phyloP scores from a whole-genome alignment of 768 basidiomycete species.

The Tubosaeta sp. region DNA sequence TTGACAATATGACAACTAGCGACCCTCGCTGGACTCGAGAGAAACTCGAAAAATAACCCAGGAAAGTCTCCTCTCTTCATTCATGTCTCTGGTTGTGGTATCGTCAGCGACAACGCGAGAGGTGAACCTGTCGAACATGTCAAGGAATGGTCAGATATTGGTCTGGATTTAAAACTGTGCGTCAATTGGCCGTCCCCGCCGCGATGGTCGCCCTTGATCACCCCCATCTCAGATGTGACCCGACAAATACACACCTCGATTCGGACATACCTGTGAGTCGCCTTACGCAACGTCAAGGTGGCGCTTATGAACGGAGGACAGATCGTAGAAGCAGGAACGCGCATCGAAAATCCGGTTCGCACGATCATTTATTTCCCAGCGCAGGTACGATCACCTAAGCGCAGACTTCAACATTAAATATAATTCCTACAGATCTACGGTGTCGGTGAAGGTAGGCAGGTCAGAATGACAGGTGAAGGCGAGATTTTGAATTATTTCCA shows the following conservation, averaged over 20 bases:
- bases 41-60: conserved; percentile 31
- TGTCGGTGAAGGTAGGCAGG: conserved; percentile 34
- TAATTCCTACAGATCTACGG: conserved; percentile 37
- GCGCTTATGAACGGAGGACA: conserved; percentile 4
- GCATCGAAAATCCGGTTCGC: conserved; percentile 37
- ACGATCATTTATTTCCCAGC: conserved; percentile 41
- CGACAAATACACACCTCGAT: conserved; percentile 30
- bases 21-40: conserved; percentile 37
- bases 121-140: conserved; percentile 35
- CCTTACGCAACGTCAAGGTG: neutral
- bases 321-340: conserved; percentile 39
- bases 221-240: conserved; percentile 20
- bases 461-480: neutral
- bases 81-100: conserved; percentile 40
- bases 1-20: conserved; percentile 20
- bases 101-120: conserved; percentile 37
- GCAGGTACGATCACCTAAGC: conserved; percentile 17
- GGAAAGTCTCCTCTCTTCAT: conserved; percentile 41
- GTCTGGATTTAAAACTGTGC: conserved; percentile 30
- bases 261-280: conserved; percentile 28
- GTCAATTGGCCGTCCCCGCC: conserved; percentile 4
- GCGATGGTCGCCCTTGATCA: neutral
- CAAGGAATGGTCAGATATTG: conserved; percentile 36
- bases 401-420: neutral
- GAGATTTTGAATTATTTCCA: neutral